These are phyloP conservation scores for Puccinia sorghi DNA, from an alignment of 1,284 basidiomycete genomes.

Conservation along the genomic window DNA sequence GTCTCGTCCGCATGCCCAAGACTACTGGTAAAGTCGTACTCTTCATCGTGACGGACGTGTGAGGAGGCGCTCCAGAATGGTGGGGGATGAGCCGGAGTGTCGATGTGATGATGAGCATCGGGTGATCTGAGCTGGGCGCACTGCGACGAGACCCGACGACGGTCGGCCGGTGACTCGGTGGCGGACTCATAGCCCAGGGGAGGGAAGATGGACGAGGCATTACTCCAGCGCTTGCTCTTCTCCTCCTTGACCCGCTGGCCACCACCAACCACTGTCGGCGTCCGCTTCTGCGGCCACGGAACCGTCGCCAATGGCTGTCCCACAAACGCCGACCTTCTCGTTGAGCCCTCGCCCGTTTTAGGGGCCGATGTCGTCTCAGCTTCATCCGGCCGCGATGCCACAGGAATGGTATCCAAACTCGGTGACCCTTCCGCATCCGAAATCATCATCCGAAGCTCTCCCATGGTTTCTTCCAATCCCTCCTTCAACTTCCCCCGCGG, in stretches of 20 bases:
- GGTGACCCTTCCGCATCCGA: neutral
- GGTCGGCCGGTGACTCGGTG: neutral
- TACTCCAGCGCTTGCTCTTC: conserved; percentile 2
- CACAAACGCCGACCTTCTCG: neutral
- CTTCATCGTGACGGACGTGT: neutral
- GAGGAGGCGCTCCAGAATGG: conserved; percentile 21
- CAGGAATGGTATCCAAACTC: neutral
- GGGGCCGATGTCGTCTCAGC: neutral
- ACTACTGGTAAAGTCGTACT: neutral
- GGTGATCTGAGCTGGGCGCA: no score
- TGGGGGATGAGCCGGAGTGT: no score
- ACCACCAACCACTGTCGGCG: neutral
- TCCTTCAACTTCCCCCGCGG: neutral
- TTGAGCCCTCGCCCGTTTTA: neutral
- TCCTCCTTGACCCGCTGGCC: neutral
- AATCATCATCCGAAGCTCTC: neutral
- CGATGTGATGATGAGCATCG: no score
- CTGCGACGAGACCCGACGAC: no score
- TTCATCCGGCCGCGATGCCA: conserved; percentile 8
- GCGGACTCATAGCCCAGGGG: conserved; percentile 15
- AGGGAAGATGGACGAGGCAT: conserved; percentile 14
- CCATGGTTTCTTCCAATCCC: neutral
- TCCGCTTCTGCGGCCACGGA: conserved; percentile 12
- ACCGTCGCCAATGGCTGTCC: conserved; percentile 25
- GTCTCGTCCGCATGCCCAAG: neutral